Base-by-base conservation (phyloP, 1,284 basidiomycete species). In the Malassezia obtusa region DNA sequence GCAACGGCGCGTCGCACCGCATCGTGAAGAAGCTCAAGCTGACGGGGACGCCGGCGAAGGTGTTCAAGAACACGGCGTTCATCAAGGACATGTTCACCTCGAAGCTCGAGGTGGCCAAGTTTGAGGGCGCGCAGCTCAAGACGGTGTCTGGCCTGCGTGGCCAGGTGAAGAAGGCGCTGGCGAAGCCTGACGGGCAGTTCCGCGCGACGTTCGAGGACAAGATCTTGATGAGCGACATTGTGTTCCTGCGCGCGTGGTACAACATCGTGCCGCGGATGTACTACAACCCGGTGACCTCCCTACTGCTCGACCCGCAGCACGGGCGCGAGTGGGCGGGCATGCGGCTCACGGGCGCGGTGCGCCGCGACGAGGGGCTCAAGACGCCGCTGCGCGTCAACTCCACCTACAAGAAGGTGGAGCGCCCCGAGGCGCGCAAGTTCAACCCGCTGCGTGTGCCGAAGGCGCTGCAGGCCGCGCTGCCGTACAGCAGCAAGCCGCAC, bases 11-110 rank as follows among this genome's bases (percentile, higher is more conserved):
- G 17, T 56, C 53, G n/a, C 84, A 85, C 52, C 87, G 87, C 78
- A 96, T 99, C 60, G 90, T 98, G 62, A 99, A 99, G 80, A 99
- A 98, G 78, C 77, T 99, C 65, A 99, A 98, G 78, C 77, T 98
- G 52, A 98, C 90, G 0, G 92, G 94, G 40, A 80, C 83, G 25
- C 92, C 94, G 24, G 87, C 84, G 77, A 96, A 96, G 80, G 87
- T 98, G 54, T 98, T 86, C 81, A 98, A 96, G 78, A 99, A 99
- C 76, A 99, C 94, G 14, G 94, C 90, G 0, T 99, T 98, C 74
- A 80, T 99, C 65, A 90, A 86, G 78, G 89, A 95, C 71, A 99
- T 99, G 92, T 98, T 98, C 78, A 84, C 78, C 57, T 84, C 82
- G 45, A 83, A 87, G 11, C 80, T 98, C 28, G 92, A 98, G 75